Percentiles rank a stretch among this genome's conserved stretches.
These are phyloP conservation scores for Brasilioporus rufonigricans DNA, from an alignment of 768 basidiomycete species.

Conservation along the genomic window DNA sequence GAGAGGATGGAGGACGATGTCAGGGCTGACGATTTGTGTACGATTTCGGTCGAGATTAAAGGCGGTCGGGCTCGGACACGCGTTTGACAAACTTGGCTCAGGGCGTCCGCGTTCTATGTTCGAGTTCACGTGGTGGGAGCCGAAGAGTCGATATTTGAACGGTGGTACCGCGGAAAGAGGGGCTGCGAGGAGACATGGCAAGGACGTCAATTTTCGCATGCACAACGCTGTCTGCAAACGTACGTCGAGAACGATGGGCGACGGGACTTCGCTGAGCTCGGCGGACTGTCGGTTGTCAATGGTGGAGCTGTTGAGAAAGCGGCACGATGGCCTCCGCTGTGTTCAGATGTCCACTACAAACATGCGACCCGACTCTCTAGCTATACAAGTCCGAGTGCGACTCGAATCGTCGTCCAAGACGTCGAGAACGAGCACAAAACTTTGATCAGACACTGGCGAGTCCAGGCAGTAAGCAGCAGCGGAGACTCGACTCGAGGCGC, in stretches of 20 bases:
- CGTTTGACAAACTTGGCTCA: conserved; percentile 36
- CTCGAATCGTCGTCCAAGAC: neutral
- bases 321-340: conserved; percentile 21
- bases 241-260: conserved; percentile 19
- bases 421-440: neutral
- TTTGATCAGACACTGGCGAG: neutral
- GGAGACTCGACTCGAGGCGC: neutral
- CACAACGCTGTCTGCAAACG: conserved; percentile 22
- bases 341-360: conserved; percentile 23
- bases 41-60: conserved; percentile 35
- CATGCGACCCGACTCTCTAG: conserved; percentile 1
- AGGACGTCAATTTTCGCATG: conserved; percentile 24
- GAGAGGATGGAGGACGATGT: conserved; percentile 16
- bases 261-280: conserved; percentile 36
- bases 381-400: neutral
- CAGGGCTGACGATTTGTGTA: conserved; percentile 27
- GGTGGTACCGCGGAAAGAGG: conserved; percentile 21
- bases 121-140: conserved; percentile 37
- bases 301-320: neutral
- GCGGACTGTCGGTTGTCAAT: conserved; percentile 32
- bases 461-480: neutral
- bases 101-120: conserved; percentile 29
- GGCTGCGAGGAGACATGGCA: conserved; percentile 22
- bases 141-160: conserved; percentile 21
- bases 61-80: conserved; percentile 34